Evolutionary conservation across 768 basidiomycete genomes (phyloP).

Genomic region (Naganishia vishniacii): DNA sequence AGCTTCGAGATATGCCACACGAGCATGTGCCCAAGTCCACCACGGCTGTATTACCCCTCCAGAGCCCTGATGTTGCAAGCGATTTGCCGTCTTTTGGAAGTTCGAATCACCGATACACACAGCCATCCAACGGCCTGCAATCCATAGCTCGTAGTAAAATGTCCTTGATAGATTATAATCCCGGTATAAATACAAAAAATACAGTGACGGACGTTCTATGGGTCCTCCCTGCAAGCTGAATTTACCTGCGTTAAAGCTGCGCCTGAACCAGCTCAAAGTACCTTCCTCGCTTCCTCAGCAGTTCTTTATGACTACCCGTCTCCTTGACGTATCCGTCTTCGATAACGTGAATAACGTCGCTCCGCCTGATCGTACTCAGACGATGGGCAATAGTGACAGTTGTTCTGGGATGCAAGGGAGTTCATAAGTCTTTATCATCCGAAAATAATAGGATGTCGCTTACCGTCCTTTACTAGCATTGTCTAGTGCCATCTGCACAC

Average conservation of each 20-base stretch:
- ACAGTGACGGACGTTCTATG: too few relatives aligned
- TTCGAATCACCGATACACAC: too few relatives aligned
- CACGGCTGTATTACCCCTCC: too few relatives aligned
- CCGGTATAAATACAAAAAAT: too few relatives aligned
- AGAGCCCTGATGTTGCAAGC: too few relatives aligned
- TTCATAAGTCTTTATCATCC: neutral
- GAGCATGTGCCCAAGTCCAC: too few relatives aligned
- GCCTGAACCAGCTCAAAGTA: conserved; percentile 43
- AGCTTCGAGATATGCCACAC: too few relatives aligned
- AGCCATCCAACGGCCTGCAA: too few relatives aligned
- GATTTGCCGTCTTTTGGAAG: too few relatives aligned
- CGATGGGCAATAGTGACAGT: conserved; percentile 45
- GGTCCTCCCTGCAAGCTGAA: too few relatives aligned
- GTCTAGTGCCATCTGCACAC: conserved; percentile 20
- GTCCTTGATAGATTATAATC: too few relatives aligned
- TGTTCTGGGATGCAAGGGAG: conserved; percentile 35
- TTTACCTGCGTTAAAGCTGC: conserved; percentile 34
- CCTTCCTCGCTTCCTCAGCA: conserved; percentile 35
- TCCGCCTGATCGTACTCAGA: conserved; percentile 39
- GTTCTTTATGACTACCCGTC: conserved; percentile 41
- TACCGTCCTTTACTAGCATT: conserved; percentile 35
- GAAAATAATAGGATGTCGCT: neutral
- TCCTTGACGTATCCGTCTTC: conserved; percentile 44
- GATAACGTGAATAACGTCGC: conserved; percentile 44
- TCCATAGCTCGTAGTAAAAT: too few relatives aligned